Evolutionary conservation across 768 basidiomycete genomes (phyloP), one percentile per base, ranked within the genome.

Genomic region (Strobilomyces echinocephalus): DNA sequence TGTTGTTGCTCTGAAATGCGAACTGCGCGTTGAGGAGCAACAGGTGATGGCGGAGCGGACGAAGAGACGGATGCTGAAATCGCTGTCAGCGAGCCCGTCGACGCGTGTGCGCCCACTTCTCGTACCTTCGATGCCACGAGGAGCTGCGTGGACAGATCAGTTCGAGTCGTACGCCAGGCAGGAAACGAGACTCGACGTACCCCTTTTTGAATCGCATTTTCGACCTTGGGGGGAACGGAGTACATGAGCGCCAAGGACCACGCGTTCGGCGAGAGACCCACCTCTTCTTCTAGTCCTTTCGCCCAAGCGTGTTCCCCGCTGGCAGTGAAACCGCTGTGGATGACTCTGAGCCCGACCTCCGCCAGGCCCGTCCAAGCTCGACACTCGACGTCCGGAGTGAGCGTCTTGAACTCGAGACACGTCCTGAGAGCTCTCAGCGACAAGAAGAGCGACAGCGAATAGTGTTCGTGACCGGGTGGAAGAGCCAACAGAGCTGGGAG

Each of bases 291-390:
- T 8, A 84, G 69, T 28, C 74, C 80, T n/a, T 59, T 59, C n/a
- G 78, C 70, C 80, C 79, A 75, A 40, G 63, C 46, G 64, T 77
- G 56, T 53, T 72, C 73, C 3, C 68, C 69, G 24, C 44, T 59
- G 33, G 64, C 60, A 43, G 67, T 65, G 46, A 78, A 70, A 24
- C 80, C 79, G 20, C 79, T 75, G 15, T 69, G 65, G 45, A 81
- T 75, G 41, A 81, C 75, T 54, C 73, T 73, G 63, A 89, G 74
- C 4, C 87, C 88, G 2, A 87, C 60, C 66, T 91, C 88, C 0
- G 82, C 87, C 0, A 90, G 59, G 10, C 79, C 78, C 1, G 82
- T 82, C 81, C 84, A 88, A 1, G 86, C 86, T 8, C 82, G 73
- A 62, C 86, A 89, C 60, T 89, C 87, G 9, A 83, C 65, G 47